phyloP scores from a whole-genome alignment of 2,329 filamentous ascomycete genomes.

The Emmonsiellopsis sp. region DNA sequence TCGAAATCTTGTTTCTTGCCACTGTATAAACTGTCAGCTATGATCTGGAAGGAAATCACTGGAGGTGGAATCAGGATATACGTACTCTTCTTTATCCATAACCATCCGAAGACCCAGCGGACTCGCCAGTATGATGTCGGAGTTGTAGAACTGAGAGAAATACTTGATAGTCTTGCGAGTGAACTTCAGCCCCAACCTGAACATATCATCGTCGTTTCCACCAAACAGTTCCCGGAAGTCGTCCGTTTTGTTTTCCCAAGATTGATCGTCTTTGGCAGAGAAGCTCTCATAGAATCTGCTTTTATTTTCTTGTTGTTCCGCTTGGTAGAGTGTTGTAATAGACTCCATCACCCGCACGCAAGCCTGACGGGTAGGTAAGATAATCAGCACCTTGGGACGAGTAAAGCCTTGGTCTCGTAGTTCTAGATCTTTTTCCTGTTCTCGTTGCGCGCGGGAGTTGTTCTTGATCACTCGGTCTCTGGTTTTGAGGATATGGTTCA shows the following conservation, averaged over 20 bases:
- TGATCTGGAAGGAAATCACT: slow-evolving; percentile 27
- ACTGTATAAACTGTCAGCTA: slow-evolving; percentile 18
- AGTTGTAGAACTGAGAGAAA: slow-evolving; percentile 92
- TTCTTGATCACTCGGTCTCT: slow-evolving; percentile 89
- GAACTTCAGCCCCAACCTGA: slow-evolving; percentile 91
- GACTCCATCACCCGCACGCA: slow-evolving; percentile 70
- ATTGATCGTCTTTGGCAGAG: slow-evolving; percentile 57
- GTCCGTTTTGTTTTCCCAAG: slow-evolving; percentile 65
- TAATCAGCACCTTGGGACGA: slow-evolving; percentile 81
- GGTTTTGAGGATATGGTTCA: slow-evolving; percentile 92
- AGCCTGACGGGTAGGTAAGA: slow-evolving; percentile 80
- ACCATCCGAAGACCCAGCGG: slow-evolving; percentile 83
- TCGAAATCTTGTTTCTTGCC: slow-evolving; percentile 68
- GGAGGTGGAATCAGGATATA: slow-evolving; percentile 22
- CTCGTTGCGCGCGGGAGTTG: slow-evolving; percentile 66
- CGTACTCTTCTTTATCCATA: slow-evolving; percentile 67
- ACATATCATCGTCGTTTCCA: slow-evolving; percentile 96
- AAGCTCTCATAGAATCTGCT: slow-evolving; percentile 86
- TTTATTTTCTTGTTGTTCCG: slow-evolving; percentile 90
- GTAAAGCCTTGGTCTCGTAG: slow-evolving; percentile 92
- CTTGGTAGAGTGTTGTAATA: slow-evolving; percentile 65
- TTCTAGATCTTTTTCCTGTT: slow-evolving; percentile 59
- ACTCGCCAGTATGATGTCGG: slow-evolving; percentile 87
- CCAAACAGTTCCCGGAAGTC: slow-evolving; percentile 86
- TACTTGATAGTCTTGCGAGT: slow-evolving; percentile 93